These are phyloP conservation scores for Xylaria palmicola DNA, from an alignment of 495 filamentous ascomycete genomes.

Conservation along the genomic window DNA sequence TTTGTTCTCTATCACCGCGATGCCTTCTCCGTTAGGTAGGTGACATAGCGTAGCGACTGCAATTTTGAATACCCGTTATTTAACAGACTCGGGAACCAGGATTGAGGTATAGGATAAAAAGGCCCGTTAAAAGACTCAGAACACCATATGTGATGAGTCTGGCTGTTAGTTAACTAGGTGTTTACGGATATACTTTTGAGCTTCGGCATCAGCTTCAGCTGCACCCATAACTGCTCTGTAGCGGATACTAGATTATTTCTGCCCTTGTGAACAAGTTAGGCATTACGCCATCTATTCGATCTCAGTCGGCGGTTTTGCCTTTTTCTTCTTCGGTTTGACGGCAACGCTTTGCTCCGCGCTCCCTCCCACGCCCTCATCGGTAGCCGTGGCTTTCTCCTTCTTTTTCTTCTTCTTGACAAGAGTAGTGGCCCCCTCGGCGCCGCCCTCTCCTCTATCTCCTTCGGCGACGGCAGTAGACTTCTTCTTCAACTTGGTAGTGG, in stretches of 20 bases:
- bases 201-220: neutral
- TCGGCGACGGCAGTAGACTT: slow-evolving; percentile 49
- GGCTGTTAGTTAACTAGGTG: too few species aligned
- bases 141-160: neutral
- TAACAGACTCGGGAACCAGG: too few species aligned
- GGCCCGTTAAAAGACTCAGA: neutral
- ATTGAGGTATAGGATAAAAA: neutral
- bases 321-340: slow-evolving; percentile 35
- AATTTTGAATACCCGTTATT: too few species aligned
- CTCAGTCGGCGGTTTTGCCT: slow-evolving; percentile 42
- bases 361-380: slow-evolving; percentile 20
- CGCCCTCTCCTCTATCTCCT: slow-evolving; percentile 16
- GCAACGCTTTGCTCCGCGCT: slow-evolving; percentile 15
- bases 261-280: neutral
- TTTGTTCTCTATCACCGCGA: too few species aligned
- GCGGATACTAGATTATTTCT: neutral
- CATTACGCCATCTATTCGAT: slow-evolving; percentile 14
- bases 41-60: neutral
- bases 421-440: slow-evolving; percentile 9
- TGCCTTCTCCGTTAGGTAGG: too few species aligned
- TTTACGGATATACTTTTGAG: slow-evolving; percentile 2
- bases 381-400: slow-evolving; percentile 44
- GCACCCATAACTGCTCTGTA: too few species aligned
- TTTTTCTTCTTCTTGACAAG: slow-evolving; percentile 42
- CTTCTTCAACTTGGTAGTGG: slow-evolving; percentile 39